A percentile compares a stretch with the other conserved stretches of the same genome.
phyloP scores from a whole-genome alignment of 768 basidiomycete genomes.

The Phylloporus sp. region DNA sequence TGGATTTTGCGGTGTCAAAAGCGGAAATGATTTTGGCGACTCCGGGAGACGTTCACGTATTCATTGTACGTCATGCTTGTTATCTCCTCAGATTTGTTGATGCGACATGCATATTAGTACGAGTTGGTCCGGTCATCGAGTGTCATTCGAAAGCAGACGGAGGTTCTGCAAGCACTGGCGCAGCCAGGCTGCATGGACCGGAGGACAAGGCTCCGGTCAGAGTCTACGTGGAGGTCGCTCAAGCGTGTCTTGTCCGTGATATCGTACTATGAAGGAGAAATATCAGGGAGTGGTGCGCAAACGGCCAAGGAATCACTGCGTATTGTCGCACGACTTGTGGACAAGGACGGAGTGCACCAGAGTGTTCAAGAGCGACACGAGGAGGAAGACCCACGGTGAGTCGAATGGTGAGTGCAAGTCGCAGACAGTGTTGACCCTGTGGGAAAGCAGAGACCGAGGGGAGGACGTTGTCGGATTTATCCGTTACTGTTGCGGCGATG shows the following conservation, averaged over 20 bases:
- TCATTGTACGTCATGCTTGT: constrained; percentile 47
- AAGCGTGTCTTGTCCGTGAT: constrained; percentile 38
- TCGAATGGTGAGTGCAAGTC: constrained; percentile 11
- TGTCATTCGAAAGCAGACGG: constrained; percentile 43
- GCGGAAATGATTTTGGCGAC: constrained; percentile 52
- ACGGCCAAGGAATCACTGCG: constrained; percentile 54
- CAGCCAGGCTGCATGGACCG: constrained; percentile 26
- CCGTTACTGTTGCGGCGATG: constrained; percentile 51
- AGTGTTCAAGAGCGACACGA: constrained; percentile 30
- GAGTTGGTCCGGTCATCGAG: constrained; percentile 57
- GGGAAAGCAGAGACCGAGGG: constrained; percentile 34
- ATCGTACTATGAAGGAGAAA: constrained; percentile 53
- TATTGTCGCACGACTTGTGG: constrained; percentile 56
- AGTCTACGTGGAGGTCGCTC: constrained; percentile 37
- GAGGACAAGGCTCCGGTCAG: constrained; percentile 25
- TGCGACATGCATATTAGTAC: constrained; percentile 41
- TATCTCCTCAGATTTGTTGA: neutral
- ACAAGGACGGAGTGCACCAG: constrained; percentile 55
- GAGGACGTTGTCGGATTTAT: constrained; percentile 52
- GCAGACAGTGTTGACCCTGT: constrained; percentile 17
- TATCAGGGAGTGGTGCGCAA: constrained; percentile 38
- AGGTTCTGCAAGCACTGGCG: constrained; percentile 39
- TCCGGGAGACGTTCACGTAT: constrained; percentile 50
- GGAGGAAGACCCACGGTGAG: constrained; percentile 46
- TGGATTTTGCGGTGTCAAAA: constrained; percentile 48